phyloP scores from a whole-genome alignment of 2,329 filamentous ascomycete species.

The Cordyceps fumosorosea region DNA sequence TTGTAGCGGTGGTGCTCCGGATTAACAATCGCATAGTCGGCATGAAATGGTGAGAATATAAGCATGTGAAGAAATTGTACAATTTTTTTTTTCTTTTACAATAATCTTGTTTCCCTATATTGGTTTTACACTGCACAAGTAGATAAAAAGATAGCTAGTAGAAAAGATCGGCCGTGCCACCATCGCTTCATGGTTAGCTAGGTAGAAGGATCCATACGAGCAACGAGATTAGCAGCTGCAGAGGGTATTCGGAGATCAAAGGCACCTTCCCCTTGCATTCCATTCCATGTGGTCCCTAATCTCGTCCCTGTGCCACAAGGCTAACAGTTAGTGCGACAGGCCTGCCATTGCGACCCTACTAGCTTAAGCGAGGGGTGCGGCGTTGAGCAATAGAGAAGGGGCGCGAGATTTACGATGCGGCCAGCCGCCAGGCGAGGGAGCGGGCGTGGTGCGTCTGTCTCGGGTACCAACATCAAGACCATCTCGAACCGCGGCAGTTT shows the following conservation, averaged over 20 bases:
- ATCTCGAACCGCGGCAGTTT: too few species aligned
- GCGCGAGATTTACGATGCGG: background rate
- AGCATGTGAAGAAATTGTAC: background rate
- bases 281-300: slow-evolving; percentile 8
- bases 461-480: too few species aligned
- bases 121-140: too few species aligned
- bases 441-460: background rate
- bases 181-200: too few species aligned
- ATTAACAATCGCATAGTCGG: background rate
- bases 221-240: too few species aligned
- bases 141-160: too few species aligned
- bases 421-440: background rate
- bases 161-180: too few species aligned
- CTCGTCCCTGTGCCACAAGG: background rate
- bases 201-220: too few species aligned
- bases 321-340: background rate
- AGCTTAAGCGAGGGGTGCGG: background rate
- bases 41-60: background rate
- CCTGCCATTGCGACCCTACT: background rate
- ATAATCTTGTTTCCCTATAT: too few species aligned
- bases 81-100: too few species aligned
- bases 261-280: background rate
- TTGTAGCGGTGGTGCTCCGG: background rate
- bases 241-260: background rate
- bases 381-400: background rate